Evolutionary conservation across 371 early-diverging fungal species (phyloP).

Genomic region (Nematocida sp.): DNA sequence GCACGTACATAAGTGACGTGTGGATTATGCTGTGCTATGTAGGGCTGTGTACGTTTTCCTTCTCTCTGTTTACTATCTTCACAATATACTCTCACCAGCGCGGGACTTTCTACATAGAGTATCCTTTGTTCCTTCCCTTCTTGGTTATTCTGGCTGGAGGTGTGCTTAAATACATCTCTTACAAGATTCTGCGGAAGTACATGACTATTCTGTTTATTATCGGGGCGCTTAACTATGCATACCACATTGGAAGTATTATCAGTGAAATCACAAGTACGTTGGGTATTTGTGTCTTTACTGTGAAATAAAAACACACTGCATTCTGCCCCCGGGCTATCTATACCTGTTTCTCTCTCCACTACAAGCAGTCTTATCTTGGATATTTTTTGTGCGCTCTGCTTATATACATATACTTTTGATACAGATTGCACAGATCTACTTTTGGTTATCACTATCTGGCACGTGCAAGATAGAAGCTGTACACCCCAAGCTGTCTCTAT

Average conservation of each 20-base stretch:
- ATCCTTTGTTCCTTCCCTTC: neutral
- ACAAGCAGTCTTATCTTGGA: too few species aligned
- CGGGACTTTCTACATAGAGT: neutral
- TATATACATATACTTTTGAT: too few species aligned
- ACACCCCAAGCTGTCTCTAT: too few species aligned
- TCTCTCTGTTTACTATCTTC: slow-evolving; percentile 19
- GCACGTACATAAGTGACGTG: too few species aligned
- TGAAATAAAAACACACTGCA: neutral
- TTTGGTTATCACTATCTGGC: too few species aligned
- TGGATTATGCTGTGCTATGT: neutral
- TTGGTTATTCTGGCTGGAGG: neutral
- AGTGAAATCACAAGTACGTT: neutral
- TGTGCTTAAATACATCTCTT: neutral
- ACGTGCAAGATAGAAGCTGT: too few species aligned
- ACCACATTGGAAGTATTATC: neutral
- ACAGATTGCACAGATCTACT: too few species aligned
- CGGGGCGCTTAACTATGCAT: neutral
- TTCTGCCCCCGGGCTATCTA: too few species aligned
- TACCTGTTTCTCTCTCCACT: too few species aligned
- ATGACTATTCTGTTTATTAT: neutral
- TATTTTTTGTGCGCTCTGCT: too few species aligned
- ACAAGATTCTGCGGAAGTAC: neutral
- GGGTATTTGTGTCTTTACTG: neutral
- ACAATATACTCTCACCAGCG: slow-evolving; percentile 6
- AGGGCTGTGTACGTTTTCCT: neutral